Percentiles rank a stretch among this genome's conserved stretches.
Evolutionary conservation across 2,329 filamentous ascomycete genomes (phyloP).

Genomic region (Trichoderma endophyticum): DNA sequence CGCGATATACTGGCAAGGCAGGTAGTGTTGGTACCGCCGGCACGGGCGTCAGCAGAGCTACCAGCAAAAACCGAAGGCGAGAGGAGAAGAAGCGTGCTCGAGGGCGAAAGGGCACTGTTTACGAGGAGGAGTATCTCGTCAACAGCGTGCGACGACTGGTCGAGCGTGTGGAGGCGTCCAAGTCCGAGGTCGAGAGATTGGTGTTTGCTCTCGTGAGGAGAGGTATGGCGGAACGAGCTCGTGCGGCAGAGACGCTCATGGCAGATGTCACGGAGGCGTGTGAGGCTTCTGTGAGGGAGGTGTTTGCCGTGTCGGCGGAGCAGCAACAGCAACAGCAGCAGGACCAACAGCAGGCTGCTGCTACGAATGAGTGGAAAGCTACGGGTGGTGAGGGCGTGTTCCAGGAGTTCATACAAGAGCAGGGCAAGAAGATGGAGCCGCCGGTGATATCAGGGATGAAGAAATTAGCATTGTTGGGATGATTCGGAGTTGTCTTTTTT

Average conservation of each 20-base stretch:
- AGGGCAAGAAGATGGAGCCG: slow-evolving; percentile 44
- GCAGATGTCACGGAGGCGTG: slow-evolving; percentile 72
- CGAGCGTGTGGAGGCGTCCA: slow-evolving; percentile 71
- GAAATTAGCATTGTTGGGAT: slow-evolving; percentile 51
- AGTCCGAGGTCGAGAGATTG: slow-evolving; percentile 69
- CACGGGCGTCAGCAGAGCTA: slow-evolving; percentile 72
- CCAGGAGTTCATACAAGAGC: slow-evolving; percentile 47
- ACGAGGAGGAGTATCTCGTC: slow-evolving; percentile 95
- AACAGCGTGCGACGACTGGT: slow-evolving; percentile 81
- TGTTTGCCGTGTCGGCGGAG: slow-evolving; percentile 49
- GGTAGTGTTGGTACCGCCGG: slow-evolving; percentile 64
- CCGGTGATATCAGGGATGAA: slow-evolving; percentile 49
- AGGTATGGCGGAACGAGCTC: slow-evolving; percentile 82
- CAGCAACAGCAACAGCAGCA: slow-evolving; percentile 22
- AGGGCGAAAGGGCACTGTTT: slow-evolving; percentile 94
- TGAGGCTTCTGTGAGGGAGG: slow-evolving; percentile 62
- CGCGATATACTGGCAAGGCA: slow-evolving; percentile 76
- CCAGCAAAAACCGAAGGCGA: slow-evolving; percentile 79
- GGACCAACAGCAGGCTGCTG: slow-evolving; percentile 21
- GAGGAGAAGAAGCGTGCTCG: slow-evolving; percentile 94
- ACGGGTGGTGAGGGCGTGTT: slow-evolving; percentile 53
- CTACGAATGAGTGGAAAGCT: slow-evolving; percentile 32
- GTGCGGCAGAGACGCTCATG: slow-evolving; percentile 71
- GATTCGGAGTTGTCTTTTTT: slow-evolving; percentile 20
- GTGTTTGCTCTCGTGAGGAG: slow-evolving; percentile 74